These are phyloP conservation scores for Trametes maxima DNA, from an alignment of 768 basidiomycete genomes.

Conservation along the genomic window DNA sequence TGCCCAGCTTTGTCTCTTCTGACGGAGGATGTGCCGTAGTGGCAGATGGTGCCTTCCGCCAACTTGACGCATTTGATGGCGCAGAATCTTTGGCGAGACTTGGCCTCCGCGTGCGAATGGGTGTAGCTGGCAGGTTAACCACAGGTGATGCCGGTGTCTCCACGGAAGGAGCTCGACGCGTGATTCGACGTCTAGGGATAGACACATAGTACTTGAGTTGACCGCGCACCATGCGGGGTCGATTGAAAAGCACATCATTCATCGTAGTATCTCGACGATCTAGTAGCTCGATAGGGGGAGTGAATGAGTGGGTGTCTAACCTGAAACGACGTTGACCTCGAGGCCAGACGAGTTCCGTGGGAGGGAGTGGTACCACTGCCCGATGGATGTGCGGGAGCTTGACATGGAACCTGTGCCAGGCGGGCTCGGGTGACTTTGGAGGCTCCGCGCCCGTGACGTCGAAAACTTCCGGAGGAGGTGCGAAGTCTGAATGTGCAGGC, in stretches of 20 bases:
- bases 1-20: slow-evolving; percentile 10
- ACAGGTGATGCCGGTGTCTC: slow-evolving; percentile 31
- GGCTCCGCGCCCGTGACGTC: slow-evolving; percentile 31
- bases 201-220: slow-evolving; percentile 39
- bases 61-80: slow-evolving; percentile 37
- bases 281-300: slow-evolving; percentile 71
- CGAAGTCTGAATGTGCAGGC: slow-evolving; percentile 13
- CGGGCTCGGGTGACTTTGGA: slow-evolving; percentile 30
- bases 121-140: slow-evolving; percentile 43
- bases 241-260: slow-evolving; percentile 66
- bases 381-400: slow-evolving; percentile 45
- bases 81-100: slow-evolving; percentile 27
- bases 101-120: slow-evolving; percentile 6
- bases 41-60: slow-evolving; percentile 40
- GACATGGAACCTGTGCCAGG: slow-evolving; percentile 31
- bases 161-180: slow-evolving; percentile 10
- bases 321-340: slow-evolving; percentile 46
- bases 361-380: slow-evolving; percentile 47
- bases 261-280: slow-evolving; percentile 59
- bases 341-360: slow-evolving; percentile 49
- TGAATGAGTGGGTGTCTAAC: slow-evolving; percentile 70
- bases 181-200: slow-evolving; percentile 34
- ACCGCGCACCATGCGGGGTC: slow-evolving; percentile 38
- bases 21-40: slow-evolving; percentile 22
- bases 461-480: slow-evolving; percentile 25